phyloP scores from a whole-genome alignment of 1,284 basidiomycete genomes.

The Gomphus bonarii region DNA sequence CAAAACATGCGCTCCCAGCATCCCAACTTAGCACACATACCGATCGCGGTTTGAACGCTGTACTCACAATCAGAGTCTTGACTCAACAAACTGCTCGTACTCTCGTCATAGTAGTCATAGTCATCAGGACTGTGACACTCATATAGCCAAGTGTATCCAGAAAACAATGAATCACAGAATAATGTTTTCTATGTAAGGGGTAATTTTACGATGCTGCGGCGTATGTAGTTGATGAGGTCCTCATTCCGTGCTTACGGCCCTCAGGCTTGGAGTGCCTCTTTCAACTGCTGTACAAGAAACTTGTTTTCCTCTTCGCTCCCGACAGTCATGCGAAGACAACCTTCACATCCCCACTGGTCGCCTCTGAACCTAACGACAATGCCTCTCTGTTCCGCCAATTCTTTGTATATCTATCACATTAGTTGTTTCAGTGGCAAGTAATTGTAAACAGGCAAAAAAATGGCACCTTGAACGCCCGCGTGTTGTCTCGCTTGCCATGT shows the following conservation, averaged over 20 bases:
- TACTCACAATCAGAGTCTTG: no score
- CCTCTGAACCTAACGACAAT: constrained; percentile 92
- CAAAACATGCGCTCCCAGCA: no score
- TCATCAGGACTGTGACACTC: no score
- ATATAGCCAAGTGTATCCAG: no score
- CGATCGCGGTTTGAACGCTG: no score
- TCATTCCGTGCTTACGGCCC: neutral
- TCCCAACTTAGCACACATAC: no score
- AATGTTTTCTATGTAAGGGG: neutral
- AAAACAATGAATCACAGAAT: no score
- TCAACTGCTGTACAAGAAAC: constrained; percentile 38
- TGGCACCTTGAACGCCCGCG: constrained; percentile 40
- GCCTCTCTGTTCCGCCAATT: constrained; percentile 75
- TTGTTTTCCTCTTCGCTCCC: constrained; percentile 78
- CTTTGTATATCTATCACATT: constrained; percentile 50
- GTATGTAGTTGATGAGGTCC: no score
- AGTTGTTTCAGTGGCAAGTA: neutral
- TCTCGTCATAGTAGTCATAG: no score
- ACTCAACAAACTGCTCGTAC: no score
- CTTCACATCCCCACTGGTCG: constrained; percentile 78
- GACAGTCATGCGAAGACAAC: constrained; percentile 84
- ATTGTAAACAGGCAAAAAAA: neutral
- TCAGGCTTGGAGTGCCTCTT: constrained; percentile 31
- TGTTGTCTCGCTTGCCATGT: constrained; percentile 51
- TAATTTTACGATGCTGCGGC: neutral